A percentile compares a stretch with the other conserved stretches of the same genome.
These are phyloP conservation scores for Fagopyrum homotropicum DNA, from an alignment of 148 eudicot species.

Conservation along the genomic window DNA sequence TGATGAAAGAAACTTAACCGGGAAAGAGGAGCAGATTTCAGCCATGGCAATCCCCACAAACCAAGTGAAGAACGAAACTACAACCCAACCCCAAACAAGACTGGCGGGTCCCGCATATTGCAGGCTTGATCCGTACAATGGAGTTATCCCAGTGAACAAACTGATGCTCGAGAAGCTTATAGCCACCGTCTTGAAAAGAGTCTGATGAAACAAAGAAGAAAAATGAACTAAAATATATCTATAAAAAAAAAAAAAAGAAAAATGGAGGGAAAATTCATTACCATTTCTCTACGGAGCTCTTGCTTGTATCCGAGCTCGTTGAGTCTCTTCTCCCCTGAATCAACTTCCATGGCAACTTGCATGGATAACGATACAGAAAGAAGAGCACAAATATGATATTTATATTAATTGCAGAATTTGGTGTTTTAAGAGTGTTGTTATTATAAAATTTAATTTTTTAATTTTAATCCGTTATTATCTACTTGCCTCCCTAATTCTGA, in stretches of 20 bases:
- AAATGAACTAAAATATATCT: neutral
- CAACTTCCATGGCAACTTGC: no score
- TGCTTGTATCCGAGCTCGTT: constrained; percentile 63
- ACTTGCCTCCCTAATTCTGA: neutral
- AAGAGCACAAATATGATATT: no score
- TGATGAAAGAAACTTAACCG: constrained; percentile 26
- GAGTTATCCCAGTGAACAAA: constrained; percentile 57
- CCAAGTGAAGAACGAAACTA: constrained; percentile 52
- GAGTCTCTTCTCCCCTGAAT: constrained; percentile 57
- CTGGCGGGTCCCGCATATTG: constrained; percentile 58
- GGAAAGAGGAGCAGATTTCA: constrained; percentile 69
- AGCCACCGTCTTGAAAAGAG: constrained; percentile 56
- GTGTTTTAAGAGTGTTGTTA: no score
- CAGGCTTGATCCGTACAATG: constrained; percentile 52
- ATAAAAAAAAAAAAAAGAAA: neutral
- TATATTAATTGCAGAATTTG: no score
- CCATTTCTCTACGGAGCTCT: constrained; percentile 64
- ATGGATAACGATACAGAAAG: neutral
- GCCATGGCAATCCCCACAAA: constrained; percentile 63
- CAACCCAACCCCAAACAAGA: constrained; percentile 65
- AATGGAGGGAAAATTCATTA: neutral
- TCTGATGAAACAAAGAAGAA: constrained; percentile 17
- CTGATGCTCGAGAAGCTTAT: constrained; percentile 63
- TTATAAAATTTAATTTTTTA: neutral
- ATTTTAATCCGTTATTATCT: neutral